Base-by-base conservation (phyloP, 1,139 yeast species). In the Saccharomyces hybrid region DNA sequence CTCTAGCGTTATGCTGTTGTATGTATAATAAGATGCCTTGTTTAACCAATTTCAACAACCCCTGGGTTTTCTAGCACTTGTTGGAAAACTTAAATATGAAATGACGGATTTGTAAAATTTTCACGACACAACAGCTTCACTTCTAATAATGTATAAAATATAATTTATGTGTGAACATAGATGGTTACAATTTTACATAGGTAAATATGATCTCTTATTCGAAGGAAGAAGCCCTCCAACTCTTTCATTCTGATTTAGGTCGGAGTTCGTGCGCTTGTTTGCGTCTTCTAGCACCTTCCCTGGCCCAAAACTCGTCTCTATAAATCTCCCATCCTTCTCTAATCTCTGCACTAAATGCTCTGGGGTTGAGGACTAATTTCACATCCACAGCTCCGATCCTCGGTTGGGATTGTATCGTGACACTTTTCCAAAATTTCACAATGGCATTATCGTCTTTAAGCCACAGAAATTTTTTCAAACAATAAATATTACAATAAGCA, bases 251-350 rank as follows among this genome's bases (percentile, higher is more conserved):
- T 32, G 26, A 26, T 27, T 14, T 31, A 9, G 42, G 16, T 20
- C 48, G 32, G 31, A 34, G 50, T 38, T 73, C 71, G 59, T 76
- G 62, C 63, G 78, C 68, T 46, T 71, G 69, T 51, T 75, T 74
- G 47, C 89, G 74, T 61, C 91, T 74, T 61, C 95, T 78, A 5
- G 84, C 82, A 1, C 90, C 86, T 68, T 90, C 97, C 62, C 86
- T 78, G 32, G 83, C 82, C 97, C 98, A 93, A 66, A 90, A 93
- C 67, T 91, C 97, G 63, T 88, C 88, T 56, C 99, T 74, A 65
- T 91, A 93, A 49, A 89, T 71, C 64, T 93, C 99, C 99, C 99
- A 93, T 11, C 91, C 95, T 68, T 91, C 97, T 60, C 96, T 78
- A 3, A 88, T 82, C 55, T 88, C 95, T 0, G 93, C 83, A 57